These are phyloP conservation scores for Ramularia endophylla DNA, from an alignment of 2,329 filamentous ascomycete species.

Conservation along the genomic window DNA sequence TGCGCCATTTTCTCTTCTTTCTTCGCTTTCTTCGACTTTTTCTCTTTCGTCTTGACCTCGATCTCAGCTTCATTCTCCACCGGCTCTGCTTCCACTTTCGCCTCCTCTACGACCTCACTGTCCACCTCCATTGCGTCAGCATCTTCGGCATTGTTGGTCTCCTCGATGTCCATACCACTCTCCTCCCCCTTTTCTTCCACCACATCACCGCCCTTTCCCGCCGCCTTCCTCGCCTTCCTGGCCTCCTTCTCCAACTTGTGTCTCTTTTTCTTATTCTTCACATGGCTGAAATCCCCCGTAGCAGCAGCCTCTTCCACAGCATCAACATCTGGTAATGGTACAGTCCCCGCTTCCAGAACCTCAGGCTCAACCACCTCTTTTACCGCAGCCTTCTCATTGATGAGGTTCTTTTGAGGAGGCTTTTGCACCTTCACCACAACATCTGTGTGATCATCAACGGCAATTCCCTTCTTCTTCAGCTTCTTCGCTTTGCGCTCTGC, in stretches of 20 bases:
- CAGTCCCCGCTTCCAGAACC: not conserved
- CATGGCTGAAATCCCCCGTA: slow-evolving; percentile 23
- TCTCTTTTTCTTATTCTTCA: slow-evolving; percentile 24
- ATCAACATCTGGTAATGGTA: not conserved
- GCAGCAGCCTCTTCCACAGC: slow-evolving; percentile 8
- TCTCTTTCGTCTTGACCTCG: slow-evolving; percentile 4
- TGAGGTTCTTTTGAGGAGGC: no score
- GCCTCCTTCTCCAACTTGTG: slow-evolving; percentile 32
- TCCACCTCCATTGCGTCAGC: not conserved
- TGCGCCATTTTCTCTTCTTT: not conserved
- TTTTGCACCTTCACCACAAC: not conserved
- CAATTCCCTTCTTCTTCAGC: slow-evolving; percentile 25
- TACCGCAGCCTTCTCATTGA: no score
- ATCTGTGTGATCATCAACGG: not conserved
- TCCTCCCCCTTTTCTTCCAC: slow-evolving; percentile 37
- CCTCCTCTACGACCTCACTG: no score
- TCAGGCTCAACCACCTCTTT: no score
- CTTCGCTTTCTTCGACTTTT: not conserved
- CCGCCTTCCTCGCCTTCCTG: slow-evolving; percentile 24
- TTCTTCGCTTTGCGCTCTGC: slow-evolving; percentile 29
- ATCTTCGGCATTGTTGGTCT: slow-evolving; percentile 3
- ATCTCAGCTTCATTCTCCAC: not conserved
- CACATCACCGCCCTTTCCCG: slow-evolving; percentile 9
- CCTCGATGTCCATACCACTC: not conserved
- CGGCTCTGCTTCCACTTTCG: not conserved